These are phyloP conservation scores for Myrica gale DNA, from an alignment of 306 rosid genomes.

Conservation along the genomic window DNA sequence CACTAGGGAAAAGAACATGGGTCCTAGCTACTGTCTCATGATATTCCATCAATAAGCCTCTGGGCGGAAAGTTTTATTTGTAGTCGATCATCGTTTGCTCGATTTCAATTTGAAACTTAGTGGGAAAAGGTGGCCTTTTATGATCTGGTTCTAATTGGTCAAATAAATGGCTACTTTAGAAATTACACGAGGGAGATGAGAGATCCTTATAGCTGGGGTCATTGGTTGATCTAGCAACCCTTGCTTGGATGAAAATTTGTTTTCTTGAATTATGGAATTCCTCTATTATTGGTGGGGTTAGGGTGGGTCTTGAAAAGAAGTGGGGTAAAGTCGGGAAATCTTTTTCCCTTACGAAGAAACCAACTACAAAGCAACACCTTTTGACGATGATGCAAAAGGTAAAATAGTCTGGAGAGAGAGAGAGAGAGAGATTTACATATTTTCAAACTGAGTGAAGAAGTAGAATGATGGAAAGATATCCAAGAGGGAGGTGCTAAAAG, in stretches of 20 bases:
- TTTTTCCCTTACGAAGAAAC: conserved; percentile 60
- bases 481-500: conserved; percentile 21
- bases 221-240: conserved; percentile 34
- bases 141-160: conserved; percentile 22
- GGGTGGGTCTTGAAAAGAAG: conserved; percentile 42
- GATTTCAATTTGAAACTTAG: conserved; percentile 17
- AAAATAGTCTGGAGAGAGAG: neutral
- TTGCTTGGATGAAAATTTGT: conserved; percentile 30
- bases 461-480: conserved; percentile 35
- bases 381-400: conserved; percentile 53
- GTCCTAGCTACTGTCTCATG: conserved; percentile 64
- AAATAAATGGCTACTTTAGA: conserved; percentile 5
- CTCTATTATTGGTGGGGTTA: conserved; percentile 55
- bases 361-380: conserved; percentile 65
- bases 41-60: conserved; percentile 69
- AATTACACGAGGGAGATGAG: conserved; percentile 8
- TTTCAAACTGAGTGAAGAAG: conserved; percentile 38
- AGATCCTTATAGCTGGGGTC: conserved; percentile 37
- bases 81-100: conserved; percentile 23
- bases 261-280: conserved; percentile 38
- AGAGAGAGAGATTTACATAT: conserved; percentile 28
- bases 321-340: conserved; percentile 35
- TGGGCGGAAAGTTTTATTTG: conserved; percentile 35
- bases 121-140: conserved; percentile 28
- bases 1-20: conserved; percentile 57